phyloP scores from a whole-genome alignment of 345 rosid species.

The Aethionema arabicum region DNA sequence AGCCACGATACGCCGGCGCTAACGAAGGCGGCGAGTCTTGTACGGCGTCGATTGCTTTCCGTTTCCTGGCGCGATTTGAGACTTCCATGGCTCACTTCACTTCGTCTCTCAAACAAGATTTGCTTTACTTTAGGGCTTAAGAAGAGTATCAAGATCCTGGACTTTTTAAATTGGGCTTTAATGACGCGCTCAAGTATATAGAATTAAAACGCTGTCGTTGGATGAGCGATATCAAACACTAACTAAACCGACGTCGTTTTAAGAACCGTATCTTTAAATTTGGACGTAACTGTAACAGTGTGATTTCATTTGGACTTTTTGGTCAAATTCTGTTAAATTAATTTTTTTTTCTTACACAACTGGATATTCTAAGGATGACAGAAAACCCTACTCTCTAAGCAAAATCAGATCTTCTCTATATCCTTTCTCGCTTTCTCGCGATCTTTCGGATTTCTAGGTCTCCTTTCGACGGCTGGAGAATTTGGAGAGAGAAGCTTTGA shows the following conservation, averaged over 20 bases:
- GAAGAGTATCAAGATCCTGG: neutral
- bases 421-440: conserved; percentile 18
- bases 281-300: too few relatives aligned
- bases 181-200: too few relatives aligned
- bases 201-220: neutral
- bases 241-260: too few relatives aligned
- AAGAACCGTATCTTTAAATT: too few relatives aligned
- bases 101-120: neutral
- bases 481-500: neutral
- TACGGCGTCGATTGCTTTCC: conserved; percentile 36
- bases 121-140: neutral
- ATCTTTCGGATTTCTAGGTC: conserved; percentile 18
- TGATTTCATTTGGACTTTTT: too few relatives aligned
- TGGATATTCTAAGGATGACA: neutral
- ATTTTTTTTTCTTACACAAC: too few relatives aligned
- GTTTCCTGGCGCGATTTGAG: conserved; percentile 35
- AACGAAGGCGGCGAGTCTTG: conserved; percentile 20
- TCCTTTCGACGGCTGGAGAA: conserved; percentile 29
- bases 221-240: too few relatives aligned
- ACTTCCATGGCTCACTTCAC: conserved; percentile 40
- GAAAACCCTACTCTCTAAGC: conserved; percentile 23
- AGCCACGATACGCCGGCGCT: conserved; percentile 24
- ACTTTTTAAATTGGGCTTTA: neutral
- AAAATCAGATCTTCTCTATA: neutral
- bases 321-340: too few relatives aligned